Evolutionary conservation across 2,329 filamentous ascomycete species (phyloP).

Genomic region (Pochonia chlamydosporia): DNA sequence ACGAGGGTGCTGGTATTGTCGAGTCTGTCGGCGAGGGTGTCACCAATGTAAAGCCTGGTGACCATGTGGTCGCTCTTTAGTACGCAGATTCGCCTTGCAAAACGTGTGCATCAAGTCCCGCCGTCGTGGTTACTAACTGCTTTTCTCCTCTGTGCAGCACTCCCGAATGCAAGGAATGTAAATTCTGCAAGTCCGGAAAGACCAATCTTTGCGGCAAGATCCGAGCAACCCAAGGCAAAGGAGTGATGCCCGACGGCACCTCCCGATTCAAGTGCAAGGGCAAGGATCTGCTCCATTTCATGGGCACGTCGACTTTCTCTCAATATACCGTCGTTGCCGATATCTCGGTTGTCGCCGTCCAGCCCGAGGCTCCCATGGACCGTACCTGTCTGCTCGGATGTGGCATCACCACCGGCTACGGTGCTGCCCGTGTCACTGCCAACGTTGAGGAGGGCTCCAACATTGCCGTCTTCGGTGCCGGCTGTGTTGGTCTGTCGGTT

Average conservation of each 20-base stretch:
- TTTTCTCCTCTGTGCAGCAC: constrained; percentile 52
- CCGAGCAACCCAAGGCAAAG: constrained; percentile 89
- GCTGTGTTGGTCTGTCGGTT: constrained; percentile 91
- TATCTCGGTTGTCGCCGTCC: constrained; percentile 94
- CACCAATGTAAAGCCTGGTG: constrained; percentile 87
- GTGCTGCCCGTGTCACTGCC: constrained; percentile 88
- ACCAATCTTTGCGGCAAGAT: constrained; percentile 99
- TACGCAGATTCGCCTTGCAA: constrained; percentile 34
- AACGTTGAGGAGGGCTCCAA: constrained; percentile 85
- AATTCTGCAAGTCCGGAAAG: constrained; percentile 99
- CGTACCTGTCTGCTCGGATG: constrained; percentile 93
- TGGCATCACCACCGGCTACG: constrained; percentile 97
- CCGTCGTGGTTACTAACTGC: neutral
- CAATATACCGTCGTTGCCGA: constrained; percentile 99
- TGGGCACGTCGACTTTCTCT: constrained; percentile 98
- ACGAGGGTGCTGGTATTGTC: constrained; percentile 87
- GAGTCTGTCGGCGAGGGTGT: constrained; percentile 94
- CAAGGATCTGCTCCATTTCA: constrained; percentile 94
- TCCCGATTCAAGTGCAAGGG: constrained; percentile 92
- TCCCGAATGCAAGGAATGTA: constrained; percentile 95
- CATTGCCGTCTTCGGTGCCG: constrained; percentile 89
- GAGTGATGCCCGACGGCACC: constrained; percentile 96
- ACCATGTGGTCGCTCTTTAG: constrained; percentile 88
- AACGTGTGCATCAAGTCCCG: constrained; percentile 1
- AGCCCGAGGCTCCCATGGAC: constrained; percentile 88